Percentiles rank a stretch among this genome's conserved stretches.
phyloP scores from a whole-genome alignment of 148 eudicot genomes.

The Drosera capensis region DNA sequence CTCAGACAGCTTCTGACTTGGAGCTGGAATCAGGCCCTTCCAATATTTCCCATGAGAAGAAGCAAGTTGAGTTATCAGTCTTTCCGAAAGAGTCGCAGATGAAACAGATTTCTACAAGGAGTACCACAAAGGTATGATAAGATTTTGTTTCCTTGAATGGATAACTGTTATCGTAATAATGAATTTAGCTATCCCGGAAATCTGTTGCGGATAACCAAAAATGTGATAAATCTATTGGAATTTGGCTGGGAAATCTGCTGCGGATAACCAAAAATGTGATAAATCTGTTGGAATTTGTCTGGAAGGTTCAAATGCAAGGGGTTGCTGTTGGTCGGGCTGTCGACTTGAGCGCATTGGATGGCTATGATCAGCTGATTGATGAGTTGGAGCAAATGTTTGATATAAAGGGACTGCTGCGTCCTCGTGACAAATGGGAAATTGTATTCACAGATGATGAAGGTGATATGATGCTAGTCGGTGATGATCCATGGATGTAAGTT shows the following conservation, averaged over 20 bases:
- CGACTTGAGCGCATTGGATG: constrained; percentile 46
- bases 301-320: constrained; percentile 94
- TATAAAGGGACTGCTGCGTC: constrained; percentile 51
- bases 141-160: not conserved
- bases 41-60: constrained; percentile 31
- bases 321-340: constrained; percentile 94
- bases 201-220: not conserved
- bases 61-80: constrained; percentile 16
- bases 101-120: constrained; percentile 57
- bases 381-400: constrained; percentile 77
- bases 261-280: not conserved
- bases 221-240: not conserved
- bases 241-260: no score
- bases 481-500: constrained; percentile 90
- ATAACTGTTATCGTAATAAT: not conserved
- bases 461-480: constrained; percentile 91
- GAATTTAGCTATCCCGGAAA: no score
- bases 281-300: not conserved
- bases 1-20: constrained; percentile 33
- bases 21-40: constrained; percentile 42
- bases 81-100: constrained; percentile 47
- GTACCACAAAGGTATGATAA: constrained; percentile 63
- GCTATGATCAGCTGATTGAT: constrained; percentile 55
- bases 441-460: constrained; percentile 89
- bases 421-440: constrained; percentile 67